These are phyloP conservation scores for Colletotrichum shisoi DNA, from an alignment of 2,329 filamentous ascomycete species.

Conservation along the genomic window DNA sequence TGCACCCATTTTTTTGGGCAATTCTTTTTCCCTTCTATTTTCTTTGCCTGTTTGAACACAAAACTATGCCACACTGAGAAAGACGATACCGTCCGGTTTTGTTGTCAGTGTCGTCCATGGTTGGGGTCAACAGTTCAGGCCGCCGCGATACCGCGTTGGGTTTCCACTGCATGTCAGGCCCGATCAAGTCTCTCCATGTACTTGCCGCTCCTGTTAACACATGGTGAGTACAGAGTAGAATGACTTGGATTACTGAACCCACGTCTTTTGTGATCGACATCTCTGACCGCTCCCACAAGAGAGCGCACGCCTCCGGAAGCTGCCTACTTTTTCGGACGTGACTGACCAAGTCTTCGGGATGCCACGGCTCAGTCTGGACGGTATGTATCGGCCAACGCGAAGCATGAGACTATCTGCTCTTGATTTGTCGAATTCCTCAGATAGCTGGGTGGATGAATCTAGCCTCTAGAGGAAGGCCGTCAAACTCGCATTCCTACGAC, in stretches of 20 bases:
- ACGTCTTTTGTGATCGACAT: not conserved
- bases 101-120: not conserved
- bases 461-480: not conserved
- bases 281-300: not conserved
- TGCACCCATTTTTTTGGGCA: not conserved
- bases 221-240: not conserved
- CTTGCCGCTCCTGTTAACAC: not conserved
- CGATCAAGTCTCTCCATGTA: not conserved
- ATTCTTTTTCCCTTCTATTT: too few species aligned
- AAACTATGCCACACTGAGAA: not conserved
- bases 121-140: not conserved
- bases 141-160: not conserved
- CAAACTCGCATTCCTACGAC: not conserved
- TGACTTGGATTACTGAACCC: not conserved
- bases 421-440: constrained; percentile 8
- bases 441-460: not conserved
- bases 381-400: constrained; percentile 22
- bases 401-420: not conserved
- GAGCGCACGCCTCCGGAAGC: not conserved
- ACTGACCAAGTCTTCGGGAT: not conserved
- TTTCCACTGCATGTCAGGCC: not conserved
- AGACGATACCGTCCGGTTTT: not conserved
- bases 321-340: not conserved
- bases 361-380: not conserved
- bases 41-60: not conserved